Evolutionary conservation across 352 stramenopile genomes (phyloP).

Genomic region (Globisporangium radiosum): DNA sequence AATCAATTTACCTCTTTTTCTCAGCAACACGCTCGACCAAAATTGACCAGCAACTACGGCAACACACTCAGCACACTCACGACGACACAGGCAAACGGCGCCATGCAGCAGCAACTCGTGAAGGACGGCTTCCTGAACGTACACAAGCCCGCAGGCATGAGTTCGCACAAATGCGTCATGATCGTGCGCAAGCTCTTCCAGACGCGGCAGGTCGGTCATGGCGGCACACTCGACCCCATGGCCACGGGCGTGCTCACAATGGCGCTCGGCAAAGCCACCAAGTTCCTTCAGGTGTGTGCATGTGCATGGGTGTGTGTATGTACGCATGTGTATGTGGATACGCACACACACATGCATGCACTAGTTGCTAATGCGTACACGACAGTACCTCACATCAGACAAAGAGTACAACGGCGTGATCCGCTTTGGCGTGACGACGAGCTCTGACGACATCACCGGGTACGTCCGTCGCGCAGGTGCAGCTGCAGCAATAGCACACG

Average conservation of each 20-base stretch:
- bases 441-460: conserved; percentile 80
- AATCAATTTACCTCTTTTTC: background rate
- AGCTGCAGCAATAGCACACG: too few relatives aligned
- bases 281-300: conserved; percentile 58
- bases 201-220: conserved; percentile 71
- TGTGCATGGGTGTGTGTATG: background rate
- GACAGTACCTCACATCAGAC: conserved; percentile 47
- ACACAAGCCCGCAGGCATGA: conserved; percentile 67
- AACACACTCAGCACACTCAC: background rate
- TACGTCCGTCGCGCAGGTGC: conserved; percentile 7
- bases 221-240: conserved; percentile 85
- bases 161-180: conserved; percentile 72
- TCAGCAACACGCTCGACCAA: background rate
- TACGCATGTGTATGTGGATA: background rate
- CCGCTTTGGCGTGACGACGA: conserved; percentile 71
- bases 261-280: conserved; percentile 73
- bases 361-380: background rate
- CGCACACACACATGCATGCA: background rate
- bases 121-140: conserved; percentile 75
- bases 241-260: conserved; percentile 80
- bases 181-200: conserved; percentile 63
- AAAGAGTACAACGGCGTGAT: conserved; percentile 78
- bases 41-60: background rate
- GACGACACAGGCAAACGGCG: background rate
- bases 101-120: conserved; percentile 8